Evolutionary conservation across 2,329 filamentous ascomycete genomes (phyloP).

Genomic region (Penicillium italicum): DNA sequence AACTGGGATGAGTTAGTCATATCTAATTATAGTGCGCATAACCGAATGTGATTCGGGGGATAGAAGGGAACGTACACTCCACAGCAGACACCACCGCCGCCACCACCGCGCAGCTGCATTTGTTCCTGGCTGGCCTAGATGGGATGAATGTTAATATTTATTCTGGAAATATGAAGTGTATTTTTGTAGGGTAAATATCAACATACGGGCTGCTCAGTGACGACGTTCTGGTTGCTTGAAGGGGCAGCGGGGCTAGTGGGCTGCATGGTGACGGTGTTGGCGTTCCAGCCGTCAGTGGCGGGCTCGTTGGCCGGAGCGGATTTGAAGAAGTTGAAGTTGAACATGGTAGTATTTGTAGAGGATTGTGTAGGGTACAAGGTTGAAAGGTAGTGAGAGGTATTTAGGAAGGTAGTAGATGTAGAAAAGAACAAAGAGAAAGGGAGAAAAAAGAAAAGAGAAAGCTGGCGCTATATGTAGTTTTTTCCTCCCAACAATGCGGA

Average conservation of each 20-base stretch:
- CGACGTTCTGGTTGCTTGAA: slow-evolving; percentile 23
- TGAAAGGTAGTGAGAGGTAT: background rate
- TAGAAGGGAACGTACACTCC: slow-evolving; percentile 29
- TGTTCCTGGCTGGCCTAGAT: slow-evolving; percentile 25
- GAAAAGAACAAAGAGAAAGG: background rate
- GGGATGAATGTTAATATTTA: slow-evolving; percentile 3
- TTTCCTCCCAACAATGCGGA: slow-evolving; percentile 10
- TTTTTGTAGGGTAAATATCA: background rate
- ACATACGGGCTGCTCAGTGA: slow-evolving; percentile 32
- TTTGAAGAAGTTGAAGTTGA: slow-evolving; percentile 35
- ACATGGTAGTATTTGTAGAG: slow-evolving; percentile 14
- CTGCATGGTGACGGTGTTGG: slow-evolving; percentile 33
- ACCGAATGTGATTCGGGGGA: background rate
- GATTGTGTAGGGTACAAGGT: background rate
- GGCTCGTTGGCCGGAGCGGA: slow-evolving; percentile 26
- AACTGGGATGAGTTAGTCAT: slow-evolving; percentile 19
- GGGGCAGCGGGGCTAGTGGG: slow-evolving; percentile 31
- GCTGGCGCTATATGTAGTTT: slow-evolving; percentile 5
- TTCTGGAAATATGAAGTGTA: background rate
- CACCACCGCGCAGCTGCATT: slow-evolving; percentile 35
- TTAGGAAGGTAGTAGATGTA: background rate
- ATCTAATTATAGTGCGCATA: background rate
- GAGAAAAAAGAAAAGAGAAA: background rate
- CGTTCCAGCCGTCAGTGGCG: slow-evolving; percentile 28
- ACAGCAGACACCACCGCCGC: slow-evolving; percentile 32